Evolutionary conservation across 139 green algal species (phyloP).

Genomic region (Eudorina sp.): DNA sequence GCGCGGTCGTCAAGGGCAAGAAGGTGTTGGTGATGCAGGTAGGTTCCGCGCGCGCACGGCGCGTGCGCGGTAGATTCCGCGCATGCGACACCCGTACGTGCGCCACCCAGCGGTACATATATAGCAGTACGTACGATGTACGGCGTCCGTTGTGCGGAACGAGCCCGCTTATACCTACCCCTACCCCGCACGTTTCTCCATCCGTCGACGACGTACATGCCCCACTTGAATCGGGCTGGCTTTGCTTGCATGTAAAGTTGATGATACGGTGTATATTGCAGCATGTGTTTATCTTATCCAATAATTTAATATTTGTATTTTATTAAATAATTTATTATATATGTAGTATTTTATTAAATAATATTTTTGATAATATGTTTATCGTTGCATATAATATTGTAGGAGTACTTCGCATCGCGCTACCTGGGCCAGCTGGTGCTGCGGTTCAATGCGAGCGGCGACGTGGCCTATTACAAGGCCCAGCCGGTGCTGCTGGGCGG

Average conservation of each 20-base stretch:
- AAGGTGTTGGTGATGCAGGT: background rate
- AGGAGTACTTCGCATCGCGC: background rate
- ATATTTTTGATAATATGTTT: background rate
- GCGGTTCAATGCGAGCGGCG: background rate
- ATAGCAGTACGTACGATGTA: no score
- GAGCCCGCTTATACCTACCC: background rate
- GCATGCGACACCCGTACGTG: background rate
- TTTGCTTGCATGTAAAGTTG: no score
- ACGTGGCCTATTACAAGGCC: background rate
- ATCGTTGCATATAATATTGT: background rate
- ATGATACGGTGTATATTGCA: no score
- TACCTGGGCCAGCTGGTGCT: background rate
- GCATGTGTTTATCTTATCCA: background rate
- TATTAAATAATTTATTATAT: background rate
- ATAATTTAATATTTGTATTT: no score
- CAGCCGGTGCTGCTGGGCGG: background rate
- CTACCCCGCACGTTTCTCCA: no score
- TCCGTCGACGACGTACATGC: no score
- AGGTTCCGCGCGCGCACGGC: background rate
- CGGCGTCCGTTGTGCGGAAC: no score
- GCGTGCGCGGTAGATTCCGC: no score
- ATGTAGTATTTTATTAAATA: background rate
- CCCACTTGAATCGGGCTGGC: no score
- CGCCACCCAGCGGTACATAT: background rate
- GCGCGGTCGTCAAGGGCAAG: background rate